Evolutionary conservation across 129 eudicot genomes (phyloP), one percentile per base, ranked within the genome.

Genomic region (Flaveria sonorensis): DNA sequence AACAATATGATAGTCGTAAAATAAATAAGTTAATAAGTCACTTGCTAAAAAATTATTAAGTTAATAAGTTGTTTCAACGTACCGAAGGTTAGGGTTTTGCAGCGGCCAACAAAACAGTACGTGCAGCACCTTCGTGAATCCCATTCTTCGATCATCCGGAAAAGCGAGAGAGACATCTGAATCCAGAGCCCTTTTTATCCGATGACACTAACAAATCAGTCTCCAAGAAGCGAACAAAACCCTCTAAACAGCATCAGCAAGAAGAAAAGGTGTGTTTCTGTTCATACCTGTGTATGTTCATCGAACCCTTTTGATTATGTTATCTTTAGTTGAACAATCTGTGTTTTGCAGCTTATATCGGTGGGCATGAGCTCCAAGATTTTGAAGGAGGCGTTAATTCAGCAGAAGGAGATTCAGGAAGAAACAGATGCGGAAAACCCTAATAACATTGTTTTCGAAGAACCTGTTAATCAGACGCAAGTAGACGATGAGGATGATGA

Each of bases 331-430:
- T 66, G 2, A 61, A 40, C 6, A 1, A 9, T 77, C 1, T 74
- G 48, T 80, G 1, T 79, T 40, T 81, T 36, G n/a, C 77, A 88
- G 96, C 83, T 87, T 68, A 81, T 93, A 68, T 86, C 96, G 7
- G 61, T 85, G 14, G 85, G 79, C 13, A 78, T 89, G 87, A 93
- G 96, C 79, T 89, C 96, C 12, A 94, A 87, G 88, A 91, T 94
- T 60, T 81, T 94, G 68, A 91, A 86, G 78, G 96, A 94, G 81
- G 98, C 98, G 20, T 71, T 86, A 2, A 63, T 84, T 46, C 98
- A 94, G 81, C 97, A 94, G 68, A 91, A 83, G 89, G 97, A 94
- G 76, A 83, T 94, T 52, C 84, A 84, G 71, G 92, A 83, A 39
- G 98, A 91, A 56, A 84, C 82, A 14, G 84, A 81, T 19, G 84